Conservation (phyloP, 2,329 filamentous ascomycete genomes). For the Beauveria medogensis region DNA sequence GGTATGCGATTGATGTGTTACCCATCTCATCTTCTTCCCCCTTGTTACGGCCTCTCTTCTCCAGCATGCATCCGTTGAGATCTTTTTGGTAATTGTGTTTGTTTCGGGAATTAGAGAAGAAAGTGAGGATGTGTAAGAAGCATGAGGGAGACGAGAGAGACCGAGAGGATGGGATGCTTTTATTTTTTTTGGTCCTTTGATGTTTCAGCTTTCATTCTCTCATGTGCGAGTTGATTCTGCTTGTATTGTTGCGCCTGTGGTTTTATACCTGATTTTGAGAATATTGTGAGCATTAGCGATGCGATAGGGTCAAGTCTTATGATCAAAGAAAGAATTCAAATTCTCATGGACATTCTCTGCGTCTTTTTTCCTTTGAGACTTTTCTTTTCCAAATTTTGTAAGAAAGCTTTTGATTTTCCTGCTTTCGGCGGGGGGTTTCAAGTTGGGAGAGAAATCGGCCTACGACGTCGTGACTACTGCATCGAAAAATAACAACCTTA, state of each 20-base stretch:
- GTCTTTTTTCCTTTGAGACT: background rate
- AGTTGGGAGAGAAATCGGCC: too few relatives aligned
- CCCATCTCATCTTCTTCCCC: background rate
- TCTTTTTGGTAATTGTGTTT: conserved; percentile 5
- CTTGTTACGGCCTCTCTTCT: conserved; percentile 3
- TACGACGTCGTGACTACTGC: too few relatives aligned
- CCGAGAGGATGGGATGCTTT: conserved; percentile 14
- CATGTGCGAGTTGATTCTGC: background rate
- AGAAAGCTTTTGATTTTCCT: too few relatives aligned
- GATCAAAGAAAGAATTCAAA: conserved; percentile 7
- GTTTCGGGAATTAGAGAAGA: conserved; percentile 10
- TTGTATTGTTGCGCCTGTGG: background rate
- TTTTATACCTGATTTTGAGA: conserved; percentile 10
- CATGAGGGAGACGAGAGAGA: background rate
- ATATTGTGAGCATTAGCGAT: conserved; percentile 13
- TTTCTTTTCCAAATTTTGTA: background rate
- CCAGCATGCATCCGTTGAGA: background rate
- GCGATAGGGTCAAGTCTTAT: conserved; percentile 12
- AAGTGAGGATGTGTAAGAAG: conserved; percentile 9
- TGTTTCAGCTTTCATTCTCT: background rate
- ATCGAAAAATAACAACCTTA: too few relatives aligned
- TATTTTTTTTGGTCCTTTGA: background rate
- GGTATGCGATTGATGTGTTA: conserved; percentile 1
- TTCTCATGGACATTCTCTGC: background rate
- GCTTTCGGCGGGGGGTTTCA: too few relatives aligned